Evolutionary conservation across 331 rosid genomes (phyloP).

Genomic region (Arachis monticola): DNA sequence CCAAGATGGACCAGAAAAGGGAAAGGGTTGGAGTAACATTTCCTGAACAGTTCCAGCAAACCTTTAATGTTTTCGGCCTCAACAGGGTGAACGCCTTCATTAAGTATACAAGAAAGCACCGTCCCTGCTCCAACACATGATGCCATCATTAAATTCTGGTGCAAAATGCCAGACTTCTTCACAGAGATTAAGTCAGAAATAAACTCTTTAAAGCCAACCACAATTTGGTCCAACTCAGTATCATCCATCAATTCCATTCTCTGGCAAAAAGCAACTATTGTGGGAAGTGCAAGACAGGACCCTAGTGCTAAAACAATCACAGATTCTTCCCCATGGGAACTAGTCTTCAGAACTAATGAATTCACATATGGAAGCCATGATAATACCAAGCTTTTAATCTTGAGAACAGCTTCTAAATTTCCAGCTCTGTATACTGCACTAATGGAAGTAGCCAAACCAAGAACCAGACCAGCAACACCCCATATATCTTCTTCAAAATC

Average conservation of each 20-base stretch:
- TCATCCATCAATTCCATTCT: slow-evolving; percentile 79
- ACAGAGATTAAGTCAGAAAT: slow-evolving; percentile 73
- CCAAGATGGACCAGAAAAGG: slow-evolving; percentile 82
- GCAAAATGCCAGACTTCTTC: slow-evolving; percentile 59
- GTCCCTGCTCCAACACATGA: slow-evolving; percentile 94
- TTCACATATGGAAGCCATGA: slow-evolving; percentile 80
- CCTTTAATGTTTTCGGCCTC: slow-evolving; percentile 62
- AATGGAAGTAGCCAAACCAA: slow-evolving; percentile 82
- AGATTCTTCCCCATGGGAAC: slow-evolving; percentile 45
- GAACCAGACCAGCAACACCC: slow-evolving; percentile 96
- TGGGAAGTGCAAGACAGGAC: slow-evolving; percentile 89
- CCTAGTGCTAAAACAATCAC: slow-evolving; percentile 71
- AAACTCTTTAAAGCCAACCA: slow-evolving; percentile 64
- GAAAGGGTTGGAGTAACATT: slow-evolving; percentile 75
- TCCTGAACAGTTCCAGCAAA: slow-evolving; percentile 73
- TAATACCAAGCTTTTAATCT: slow-evolving; percentile 67
- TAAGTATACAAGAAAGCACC: slow-evolving; percentile 63
- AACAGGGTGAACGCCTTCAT: slow-evolving; percentile 73
- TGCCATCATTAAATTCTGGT: slow-evolving; percentile 82
- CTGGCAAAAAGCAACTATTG: slow-evolving; percentile 71
- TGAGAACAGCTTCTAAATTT: slow-evolving; percentile 65
- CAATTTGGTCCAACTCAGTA: slow-evolving; percentile 61
- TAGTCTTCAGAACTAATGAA: slow-evolving; percentile 48
- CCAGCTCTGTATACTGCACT: slow-evolving; percentile 82
- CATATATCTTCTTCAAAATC: slow-evolving; percentile 86